Base-by-base conservation (phyloP, 163 green algal genomes). In the Smithsoniella earleae region DNA sequence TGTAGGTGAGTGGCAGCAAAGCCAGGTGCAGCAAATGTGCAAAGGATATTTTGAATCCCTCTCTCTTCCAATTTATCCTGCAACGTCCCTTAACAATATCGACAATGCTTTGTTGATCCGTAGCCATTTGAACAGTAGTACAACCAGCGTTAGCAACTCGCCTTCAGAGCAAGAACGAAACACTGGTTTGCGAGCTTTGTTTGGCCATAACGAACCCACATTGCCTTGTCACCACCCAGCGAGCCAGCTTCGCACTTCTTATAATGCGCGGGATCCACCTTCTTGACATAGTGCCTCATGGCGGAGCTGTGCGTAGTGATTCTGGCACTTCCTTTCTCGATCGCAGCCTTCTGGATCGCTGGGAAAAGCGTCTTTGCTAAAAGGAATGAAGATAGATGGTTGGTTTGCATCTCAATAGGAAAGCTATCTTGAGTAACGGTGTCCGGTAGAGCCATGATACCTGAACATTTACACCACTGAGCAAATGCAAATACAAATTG, bases 301-400 rank as follows among this genome's bases (percentile, higher is more conserved):
- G 49, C 49, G 1, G 25, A 36, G 1, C 49, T 64, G 49, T 64
- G 49, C 25, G 25, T 8, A 27, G 33, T 27, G 49, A 64, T 10
- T 25, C 49, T 25, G 49, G 49, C 49, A 18, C 1, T 64, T 25
- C 49, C 49, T 0, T 25, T 36, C 49, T 25, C 8, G 8, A 6
- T 18, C 16, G 49, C 49, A 13, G 49, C 49, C 49, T 25, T 64
- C 49, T 64, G 49, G 1, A 64, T 1, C 1, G 49, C 1, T 64
- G 49, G 49, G 0, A 64, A 18, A 18, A 64, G 49, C 25, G 33
- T 6, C 8, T 25, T 36, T 6, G 49, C 13, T 25, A 64, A 27
- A 27, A 64, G 49, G 49, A 64, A 64, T 25, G 31, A 27, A 6
- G 49, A 64, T 25, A 64, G 49, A 27, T 64, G 49, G 49, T 64